Evolutionary conservation across 805 yeast genomes (phyloP), one percentile per base, ranked within the genome.

Genomic region (Schizosaccharomyces lindneri): DNA sequence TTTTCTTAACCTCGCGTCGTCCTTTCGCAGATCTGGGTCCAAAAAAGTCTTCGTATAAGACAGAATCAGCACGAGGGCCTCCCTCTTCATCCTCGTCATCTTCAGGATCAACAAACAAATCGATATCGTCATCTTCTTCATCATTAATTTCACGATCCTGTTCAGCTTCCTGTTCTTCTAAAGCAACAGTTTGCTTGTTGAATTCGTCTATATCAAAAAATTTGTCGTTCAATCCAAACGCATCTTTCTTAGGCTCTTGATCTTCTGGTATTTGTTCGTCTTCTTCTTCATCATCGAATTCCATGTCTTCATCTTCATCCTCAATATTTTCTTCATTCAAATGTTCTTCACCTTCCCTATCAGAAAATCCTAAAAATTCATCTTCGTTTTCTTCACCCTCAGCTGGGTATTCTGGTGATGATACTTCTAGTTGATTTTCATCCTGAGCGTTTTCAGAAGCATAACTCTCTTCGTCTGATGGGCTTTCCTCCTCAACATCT

Each of bases 161-260:
- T 13, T 61, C 36, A 36, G 36, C 63, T 32, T 64, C 67, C 43
- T 66, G 63, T 5, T 62, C 66, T 64, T 84, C 90, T 66, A 81
- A 76, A 3, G 79, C 84, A 55, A 85, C 68, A n/a, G 82, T 80
- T 69, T 82, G 87, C 68, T 78, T 79, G 72, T 84, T 86, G 74
- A 85, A 90, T 62, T 84, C 85, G 65, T 87, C 95, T 55, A 90
- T 80, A 63, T 86, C 81, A 69, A 90, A 90, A 66, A 88, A 83
- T 5, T 81, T 86, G 67, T 87, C 95, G 68, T 89, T 85, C 39
- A 89, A 75, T 0, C 88, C 90, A 67, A 77, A 79, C 1, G 73
- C 76, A 67, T 82, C 86, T 51, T 76, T 75, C 6, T 65, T 66
- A 2, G 63, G 68, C 13, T 36, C 41, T 36, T 7, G 41, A 11